These are phyloP conservation scores for Tylopilus sp. DNA, from an alignment of 768 basidiomycete genomes.

Conservation along the genomic window DNA sequence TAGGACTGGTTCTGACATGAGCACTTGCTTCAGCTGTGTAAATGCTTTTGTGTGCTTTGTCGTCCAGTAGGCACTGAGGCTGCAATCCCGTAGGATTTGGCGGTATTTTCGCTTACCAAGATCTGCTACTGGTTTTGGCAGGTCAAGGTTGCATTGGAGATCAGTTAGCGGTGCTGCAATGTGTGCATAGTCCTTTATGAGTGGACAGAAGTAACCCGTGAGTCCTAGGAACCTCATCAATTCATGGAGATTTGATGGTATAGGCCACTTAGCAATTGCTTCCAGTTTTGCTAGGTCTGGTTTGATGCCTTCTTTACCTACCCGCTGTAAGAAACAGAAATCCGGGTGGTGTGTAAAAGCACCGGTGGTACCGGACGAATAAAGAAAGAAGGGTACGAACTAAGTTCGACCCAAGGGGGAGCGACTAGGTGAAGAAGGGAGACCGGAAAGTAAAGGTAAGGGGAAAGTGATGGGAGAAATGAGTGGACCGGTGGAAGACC, in stretches of 20 bases:
- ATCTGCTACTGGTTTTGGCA: background rate
- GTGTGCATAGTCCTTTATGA: conserved; percentile 8
- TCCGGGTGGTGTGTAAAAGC: no score
- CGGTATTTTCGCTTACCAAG: background rate
- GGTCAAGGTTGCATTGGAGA: background rate
- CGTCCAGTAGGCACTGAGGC: conserved; percentile 10
- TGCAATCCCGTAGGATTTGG: background rate
- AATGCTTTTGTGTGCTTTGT: conserved; percentile 24
- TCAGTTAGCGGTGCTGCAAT: background rate
- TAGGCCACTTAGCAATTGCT: conserved; percentile 6
- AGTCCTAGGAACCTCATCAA: conserved; percentile 6
- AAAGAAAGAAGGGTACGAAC: no score
- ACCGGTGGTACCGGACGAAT: no score
- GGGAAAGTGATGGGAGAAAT: no score
- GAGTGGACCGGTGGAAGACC: no score
- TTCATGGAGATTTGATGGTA: background rate
- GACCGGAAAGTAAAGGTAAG: no score
- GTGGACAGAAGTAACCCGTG: conserved; percentile 3
- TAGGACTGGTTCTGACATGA: conserved; percentile 16
- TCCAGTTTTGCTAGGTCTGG: conserved; percentile 1
- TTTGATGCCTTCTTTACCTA: background rate
- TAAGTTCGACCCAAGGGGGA: no score
- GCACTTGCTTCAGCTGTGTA: conserved; percentile 28
- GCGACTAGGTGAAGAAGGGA: no score
- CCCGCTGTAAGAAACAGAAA: no score